phyloP scores from a whole-genome alignment of 495 filamentous ascomycete genomes.

The Penicillium verhagenii region DNA sequence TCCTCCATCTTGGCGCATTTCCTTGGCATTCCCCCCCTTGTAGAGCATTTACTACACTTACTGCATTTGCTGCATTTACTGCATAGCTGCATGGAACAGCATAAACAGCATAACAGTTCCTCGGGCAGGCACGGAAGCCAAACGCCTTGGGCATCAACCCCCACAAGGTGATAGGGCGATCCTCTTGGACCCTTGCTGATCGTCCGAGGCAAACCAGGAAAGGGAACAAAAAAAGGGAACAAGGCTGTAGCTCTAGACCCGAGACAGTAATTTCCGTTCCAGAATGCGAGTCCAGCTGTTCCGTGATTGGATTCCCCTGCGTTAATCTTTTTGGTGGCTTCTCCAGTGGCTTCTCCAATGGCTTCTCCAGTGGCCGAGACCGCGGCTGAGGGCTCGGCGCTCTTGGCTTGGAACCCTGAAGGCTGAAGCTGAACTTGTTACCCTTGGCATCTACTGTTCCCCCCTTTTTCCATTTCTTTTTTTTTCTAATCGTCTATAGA shows the following conservation, averaged over 20 bases:
- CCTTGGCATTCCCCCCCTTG: no score
- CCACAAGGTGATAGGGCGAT: conserved; percentile 1
- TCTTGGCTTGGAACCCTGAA: conserved; percentile 8
- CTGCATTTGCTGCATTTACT: no score
- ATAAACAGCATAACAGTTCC: background rate
- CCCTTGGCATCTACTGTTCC: background rate
- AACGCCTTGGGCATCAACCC: background rate
- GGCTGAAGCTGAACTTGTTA: background rate
- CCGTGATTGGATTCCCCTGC: background rate
- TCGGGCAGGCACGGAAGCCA: background rate
- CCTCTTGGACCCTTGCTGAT: conserved; percentile 16
- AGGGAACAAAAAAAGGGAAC: background rate
- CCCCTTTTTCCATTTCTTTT: background rate
- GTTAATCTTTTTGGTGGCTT: background rate
- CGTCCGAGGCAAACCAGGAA: background rate
- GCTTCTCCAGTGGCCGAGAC: background rate
- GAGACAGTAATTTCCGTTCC: background rate
- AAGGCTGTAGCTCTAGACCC: background rate
- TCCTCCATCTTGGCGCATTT: no score
- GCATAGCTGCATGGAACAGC: no score
- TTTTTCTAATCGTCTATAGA: no score
- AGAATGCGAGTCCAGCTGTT: background rate
- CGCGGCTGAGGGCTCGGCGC: background rate
- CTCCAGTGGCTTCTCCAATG: no score
- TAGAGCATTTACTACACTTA: no score